Percentiles rank a stretch among this genome's conserved stretches.
Conservation (phyloP, 2,329 filamentous ascomycete species). For the Aspergillus terreus region DNA sequence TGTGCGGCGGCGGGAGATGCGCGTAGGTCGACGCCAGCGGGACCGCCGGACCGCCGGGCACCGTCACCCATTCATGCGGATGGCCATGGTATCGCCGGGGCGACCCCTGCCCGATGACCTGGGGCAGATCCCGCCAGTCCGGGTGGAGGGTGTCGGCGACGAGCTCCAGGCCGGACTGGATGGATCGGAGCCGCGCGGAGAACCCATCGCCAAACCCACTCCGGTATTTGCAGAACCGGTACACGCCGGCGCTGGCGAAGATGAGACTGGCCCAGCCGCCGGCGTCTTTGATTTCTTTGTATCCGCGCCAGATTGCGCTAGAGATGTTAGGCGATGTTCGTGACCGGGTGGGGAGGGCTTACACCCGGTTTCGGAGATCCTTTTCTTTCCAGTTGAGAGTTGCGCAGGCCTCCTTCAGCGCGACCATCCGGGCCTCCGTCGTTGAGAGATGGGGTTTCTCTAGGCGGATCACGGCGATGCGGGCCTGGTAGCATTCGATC, state of each 20-base stretch:
- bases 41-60: constrained; percentile 7
- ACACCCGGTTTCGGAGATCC: constrained; percentile 49
- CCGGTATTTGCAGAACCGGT: constrained; percentile 59
- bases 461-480: constrained; percentile 42
- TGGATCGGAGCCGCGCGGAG: constrained; percentile 44
- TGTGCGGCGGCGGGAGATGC: constrained; percentile 12
- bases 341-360: background rate
- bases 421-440: constrained; percentile 50
- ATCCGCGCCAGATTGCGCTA: constrained; percentile 54
- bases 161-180: constrained; percentile 50
- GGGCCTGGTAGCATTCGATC: constrained; percentile 54
- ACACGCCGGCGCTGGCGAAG: constrained; percentile 57
- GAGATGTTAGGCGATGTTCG: too few species aligned
- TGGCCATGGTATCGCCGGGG: constrained; percentile 18
- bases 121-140: constrained; percentile 49
- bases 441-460: constrained; percentile 40
- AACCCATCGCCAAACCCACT: constrained; percentile 51
- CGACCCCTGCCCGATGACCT: constrained; percentile 18
- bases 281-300: constrained; percentile 56
- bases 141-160: constrained; percentile 53
- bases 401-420: constrained; percentile 51
- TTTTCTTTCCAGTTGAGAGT: constrained; percentile 57
- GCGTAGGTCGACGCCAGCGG: constrained; percentile 19
- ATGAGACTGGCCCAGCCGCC: constrained; percentile 55
- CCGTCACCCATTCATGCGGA: constrained; percentile 24